Base-by-base conservation (phyloP, 345 rosid genomes). In the Murraya koenigii region DNA sequence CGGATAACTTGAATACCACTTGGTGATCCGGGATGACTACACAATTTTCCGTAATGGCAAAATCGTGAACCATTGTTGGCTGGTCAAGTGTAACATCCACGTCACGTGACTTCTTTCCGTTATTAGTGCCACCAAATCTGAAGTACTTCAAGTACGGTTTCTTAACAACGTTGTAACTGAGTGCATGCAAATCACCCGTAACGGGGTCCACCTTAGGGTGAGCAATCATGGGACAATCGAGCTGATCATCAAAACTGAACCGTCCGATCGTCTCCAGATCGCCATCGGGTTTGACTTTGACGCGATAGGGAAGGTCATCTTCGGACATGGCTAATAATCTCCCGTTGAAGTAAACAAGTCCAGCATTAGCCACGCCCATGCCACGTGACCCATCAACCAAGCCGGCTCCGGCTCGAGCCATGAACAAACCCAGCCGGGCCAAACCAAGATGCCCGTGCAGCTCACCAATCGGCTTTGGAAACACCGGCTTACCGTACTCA, bases 381-480 rank as follows among this genome's bases (percentile, higher is more conserved):
- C 93, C 98, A 22, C 75, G 82, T 55, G 90, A 76, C 8, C 79
- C 83, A 67, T 94, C 96, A 15, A 92, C 73, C 11, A 92, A 61
- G 2, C 97, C 93, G 22, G 83, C 39, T 47, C 75, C 78, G 6
- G 86, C 79, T 49, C 98, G 90, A 71, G 93, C 92, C 70, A 76
- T 69, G 85, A 83, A 88, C 17, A 94, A 63, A 44, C 84, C 86
- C 9, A 90, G 83, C 80, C 94, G 85, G 72, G 91, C 92, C 66
- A 88, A 15, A 7, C 97, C 98, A 38, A 85, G 69, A 78, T 89
- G 93, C 1, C 98, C 98, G 44, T 89, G 93, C 66, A 94, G 78
- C 87, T 94, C 94, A 0, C 98, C 98, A 2, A 91, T 89, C 0
- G 91, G 84, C 83, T 92, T 94, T 0, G 95, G 94, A 75, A 94